Base-by-base conservation (phyloP, 2,329 filamentous ascomycete genomes). In the Phyllosticta citribraziliensis region DNA sequence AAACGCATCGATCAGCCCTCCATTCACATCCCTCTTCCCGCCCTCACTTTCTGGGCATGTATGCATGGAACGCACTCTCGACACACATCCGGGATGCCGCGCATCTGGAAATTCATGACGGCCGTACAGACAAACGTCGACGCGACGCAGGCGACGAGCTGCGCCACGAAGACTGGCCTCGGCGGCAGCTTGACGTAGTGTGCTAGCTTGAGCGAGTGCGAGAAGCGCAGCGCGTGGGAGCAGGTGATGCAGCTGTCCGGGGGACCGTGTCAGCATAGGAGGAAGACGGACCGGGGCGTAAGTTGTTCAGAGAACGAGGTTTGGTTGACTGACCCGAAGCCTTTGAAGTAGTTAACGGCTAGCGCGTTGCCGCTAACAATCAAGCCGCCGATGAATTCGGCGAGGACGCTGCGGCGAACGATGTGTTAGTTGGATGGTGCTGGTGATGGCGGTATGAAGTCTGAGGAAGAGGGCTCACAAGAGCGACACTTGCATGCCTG, bases 121-220 rank as follows among this genome's bases (percentile, higher is more conserved):
- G 79, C 71, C 58, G 88, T 80, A 69, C 88, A 86, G 50, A 88
- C 81, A 64, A 88, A 80, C 72, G 83, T 87, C 0, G 84, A 84
- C 68, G 87, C 79, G 0, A 86, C 81, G 0, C 84, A 87, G 8
- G 86, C 85, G 1, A 86, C 80, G 4, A 88, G 79, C 69, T 88
- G 86, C 3, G 80, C 79, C 73, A 81, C 78, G 73, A 88, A 88
- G 76, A 87, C 85, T 20, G 83, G 85, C 19, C 84, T 78, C 14
- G 84, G 85, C 0, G 86, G 86, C 9, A 82, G 72, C 68, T 82
- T 82, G 75, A 82, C 79, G 65, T 78, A 77, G 3, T 77, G 70
- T 0, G 78, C 80, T n/a, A 82, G 71, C 47, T 66, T 69, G 22
- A 69, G 59, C 55, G 69, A 67, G 14, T 64, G 62, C 56, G 56